Evolutionary conservation across 2,329 filamentous ascomycete species (phyloP).

Genomic region (Chrysoporthe cubensis): DNA sequence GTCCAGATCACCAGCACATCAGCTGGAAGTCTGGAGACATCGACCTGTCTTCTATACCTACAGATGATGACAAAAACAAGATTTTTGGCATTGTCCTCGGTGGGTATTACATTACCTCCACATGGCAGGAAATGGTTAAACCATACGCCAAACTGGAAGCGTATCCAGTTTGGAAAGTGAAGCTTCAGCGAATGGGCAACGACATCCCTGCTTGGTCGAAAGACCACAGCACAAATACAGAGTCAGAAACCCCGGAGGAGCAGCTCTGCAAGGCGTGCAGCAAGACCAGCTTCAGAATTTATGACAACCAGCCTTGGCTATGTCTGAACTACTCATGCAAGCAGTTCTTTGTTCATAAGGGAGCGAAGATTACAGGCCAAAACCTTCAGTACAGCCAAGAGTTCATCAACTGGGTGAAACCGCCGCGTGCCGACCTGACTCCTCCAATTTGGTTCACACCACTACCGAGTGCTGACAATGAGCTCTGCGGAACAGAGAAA

Average conservation of each 20-base stretch:
- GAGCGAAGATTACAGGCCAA: constrained; percentile 11
- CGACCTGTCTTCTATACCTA: constrained; percentile 38
- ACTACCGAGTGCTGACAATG: constrained; percentile 39
- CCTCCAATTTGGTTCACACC: constrained; percentile 45
- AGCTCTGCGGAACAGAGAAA: constrained; percentile 49
- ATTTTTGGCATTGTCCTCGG: constrained; percentile 65
- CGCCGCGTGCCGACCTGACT: constrained; percentile 45
- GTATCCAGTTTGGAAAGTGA: constrained; percentile 53
- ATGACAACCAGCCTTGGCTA: constrained; percentile 12
- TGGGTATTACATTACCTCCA: constrained; percentile 69
- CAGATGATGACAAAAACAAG: constrained; percentile 52
- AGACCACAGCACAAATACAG: neutral
- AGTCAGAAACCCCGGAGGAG: no score
- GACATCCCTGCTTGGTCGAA: constrained; percentile 61
- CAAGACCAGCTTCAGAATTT: constrained; percentile 3
- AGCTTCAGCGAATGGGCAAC: constrained; percentile 67
- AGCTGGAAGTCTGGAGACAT: constrained; percentile 30
- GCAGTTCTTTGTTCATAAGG: neutral
- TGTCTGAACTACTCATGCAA: constrained; percentile 13
- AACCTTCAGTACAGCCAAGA: constrained; percentile 54
- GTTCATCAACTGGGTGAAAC: constrained; percentile 60
- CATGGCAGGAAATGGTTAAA: constrained; percentile 66
- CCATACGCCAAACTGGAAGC: constrained; percentile 10
- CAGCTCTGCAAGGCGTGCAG: constrained; percentile 6
- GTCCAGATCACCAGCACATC: constrained; percentile 53